A percentile compares a stretch with the other conserved stretches of the same genome.
Conservation (phyloP, 805 yeast species). For the Priceomyces castillae region DNA sequence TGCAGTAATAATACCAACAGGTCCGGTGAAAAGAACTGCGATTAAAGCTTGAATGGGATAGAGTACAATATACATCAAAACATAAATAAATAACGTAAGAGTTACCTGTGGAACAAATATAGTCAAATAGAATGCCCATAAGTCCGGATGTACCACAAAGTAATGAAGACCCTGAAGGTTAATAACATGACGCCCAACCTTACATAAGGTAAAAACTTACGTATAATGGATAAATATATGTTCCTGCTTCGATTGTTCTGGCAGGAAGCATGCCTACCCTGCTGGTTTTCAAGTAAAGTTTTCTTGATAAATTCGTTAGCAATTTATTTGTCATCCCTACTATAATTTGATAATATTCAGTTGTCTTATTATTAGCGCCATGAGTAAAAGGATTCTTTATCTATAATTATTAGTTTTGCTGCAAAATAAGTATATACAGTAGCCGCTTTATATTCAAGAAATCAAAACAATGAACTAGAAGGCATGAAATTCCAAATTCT, state of each 20-base stretch:
- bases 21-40: constrained; percentile 46
- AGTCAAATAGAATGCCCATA: constrained; percentile 48
- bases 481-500: too few relatives aligned
- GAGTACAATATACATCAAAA: constrained; percentile 33
- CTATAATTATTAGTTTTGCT: too few relatives aligned
- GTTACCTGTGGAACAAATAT: constrained; percentile 45
- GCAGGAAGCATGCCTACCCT: constrained; percentile 5
- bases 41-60: constrained; percentile 46
- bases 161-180: constrained; percentile 37
- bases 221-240: constrained; percentile 21
- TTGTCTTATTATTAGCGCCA: background rate
- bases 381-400: too few relatives aligned
- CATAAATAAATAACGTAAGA: constrained; percentile 35
- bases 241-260: constrained; percentile 14
- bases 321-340: background rate
- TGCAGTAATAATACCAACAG: constrained; percentile 47
- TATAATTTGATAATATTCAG: too few relatives aligned
- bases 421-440: background rate
- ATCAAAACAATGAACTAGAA: too few relatives aligned
- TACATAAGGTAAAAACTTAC: constrained; percentile 14
- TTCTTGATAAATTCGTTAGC: background rate
- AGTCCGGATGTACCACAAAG: constrained; percentile 36
- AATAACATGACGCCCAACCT: background rate
- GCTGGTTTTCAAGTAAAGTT: background rate
- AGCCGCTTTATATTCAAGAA: too few relatives aligned